Evolutionary conservation across 2,329 filamentous ascomycete genomes (phyloP).

Genomic region (Blastomyces emzantsi): DNA sequence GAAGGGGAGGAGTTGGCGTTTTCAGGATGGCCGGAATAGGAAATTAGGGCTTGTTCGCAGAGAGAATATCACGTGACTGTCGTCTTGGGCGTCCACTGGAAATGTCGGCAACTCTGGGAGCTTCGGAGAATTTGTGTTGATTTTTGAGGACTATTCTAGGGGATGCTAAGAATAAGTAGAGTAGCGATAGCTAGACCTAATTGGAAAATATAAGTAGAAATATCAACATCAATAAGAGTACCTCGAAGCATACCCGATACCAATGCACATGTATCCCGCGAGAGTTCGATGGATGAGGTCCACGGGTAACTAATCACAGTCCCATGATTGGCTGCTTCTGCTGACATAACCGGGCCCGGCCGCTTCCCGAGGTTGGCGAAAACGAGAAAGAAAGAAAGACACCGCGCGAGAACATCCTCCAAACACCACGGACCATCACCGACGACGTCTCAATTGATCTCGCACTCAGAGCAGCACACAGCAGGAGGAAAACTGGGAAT

Average conservation of each 20-base stretch:
- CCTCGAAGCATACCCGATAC: not conserved
- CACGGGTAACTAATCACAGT: conserved; percentile 16
- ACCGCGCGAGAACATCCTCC: not conserved
- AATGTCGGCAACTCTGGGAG: too few relatives aligned
- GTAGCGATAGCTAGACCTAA: not conserved
- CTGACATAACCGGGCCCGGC: conserved; percentile 18
- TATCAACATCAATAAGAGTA: too few relatives aligned
- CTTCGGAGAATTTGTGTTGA: too few relatives aligned
- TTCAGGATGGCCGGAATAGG: not conserved
- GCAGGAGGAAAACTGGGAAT: not conserved
- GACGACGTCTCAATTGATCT: not conserved
- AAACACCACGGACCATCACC: not conserved
- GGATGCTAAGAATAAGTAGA: not conserved
- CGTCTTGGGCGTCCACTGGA: not conserved
- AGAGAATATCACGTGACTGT: not conserved
- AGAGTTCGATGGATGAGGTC: not conserved
- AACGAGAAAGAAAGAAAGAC: conserved; percentile 1
- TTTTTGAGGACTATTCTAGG: not conserved
- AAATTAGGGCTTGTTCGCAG: not conserved
- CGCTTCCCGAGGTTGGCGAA: conserved; percentile 10
- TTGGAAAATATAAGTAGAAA: too few relatives aligned
- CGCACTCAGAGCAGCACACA: not conserved
- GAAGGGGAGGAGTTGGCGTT: not conserved
- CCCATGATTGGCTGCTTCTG: conserved; percentile 14
- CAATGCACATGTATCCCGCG: too few relatives aligned